Evolutionary conservation across 352 stramenopile genomes (phyloP).

Genomic region (Phytophthora rubi): DNA sequence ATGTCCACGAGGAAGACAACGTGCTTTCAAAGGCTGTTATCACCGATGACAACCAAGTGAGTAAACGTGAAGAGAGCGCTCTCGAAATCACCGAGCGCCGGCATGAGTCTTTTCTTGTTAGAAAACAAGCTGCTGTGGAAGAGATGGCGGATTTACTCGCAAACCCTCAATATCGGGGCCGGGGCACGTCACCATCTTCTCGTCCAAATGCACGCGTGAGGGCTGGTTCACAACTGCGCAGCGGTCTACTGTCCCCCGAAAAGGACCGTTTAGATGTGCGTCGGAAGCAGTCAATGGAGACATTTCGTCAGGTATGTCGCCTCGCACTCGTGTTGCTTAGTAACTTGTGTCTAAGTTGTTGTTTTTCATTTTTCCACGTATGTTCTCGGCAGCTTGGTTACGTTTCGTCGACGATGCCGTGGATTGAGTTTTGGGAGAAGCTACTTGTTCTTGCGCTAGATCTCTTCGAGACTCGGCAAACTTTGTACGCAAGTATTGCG

Average conservation of each 20-base stretch:
- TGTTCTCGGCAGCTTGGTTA: conserved; percentile 54
- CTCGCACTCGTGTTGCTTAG: neutral
- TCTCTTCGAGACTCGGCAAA: conserved; percentile 54
- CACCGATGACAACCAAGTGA: conserved; percentile 18
- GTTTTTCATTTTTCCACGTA: neutral
- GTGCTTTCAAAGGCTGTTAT: conserved; percentile 9
- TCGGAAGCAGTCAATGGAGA: conserved; percentile 71
- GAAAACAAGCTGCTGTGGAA: conserved; percentile 29
- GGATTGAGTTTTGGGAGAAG: conserved; percentile 67
- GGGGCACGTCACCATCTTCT: conserved; percentile 9
- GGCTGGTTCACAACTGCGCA: conserved; percentile 29
- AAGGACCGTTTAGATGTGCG: conserved; percentile 54
- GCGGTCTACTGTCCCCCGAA: conserved; percentile 55
- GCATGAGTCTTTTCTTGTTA: conserved; percentile 32
- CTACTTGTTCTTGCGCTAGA: conserved; percentile 47
- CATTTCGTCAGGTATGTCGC: conserved; percentile 45
- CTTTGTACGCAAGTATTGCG: conserved; percentile 49
- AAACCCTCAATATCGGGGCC: conserved; percentile 24
- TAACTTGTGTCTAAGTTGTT: neutral
- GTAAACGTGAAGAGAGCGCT: conserved; percentile 9
- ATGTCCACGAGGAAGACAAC: conserved; percentile 8
- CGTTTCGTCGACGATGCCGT: conserved; percentile 51
- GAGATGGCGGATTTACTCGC: conserved; percentile 38
- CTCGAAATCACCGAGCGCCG: conserved; percentile 17
- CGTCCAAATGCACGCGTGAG: conserved; percentile 8